These are phyloP conservation scores for Colletotrichum camelliae DNA, from an alignment of 2,329 filamentous ascomycete genomes.

Conservation along the genomic window DNA sequence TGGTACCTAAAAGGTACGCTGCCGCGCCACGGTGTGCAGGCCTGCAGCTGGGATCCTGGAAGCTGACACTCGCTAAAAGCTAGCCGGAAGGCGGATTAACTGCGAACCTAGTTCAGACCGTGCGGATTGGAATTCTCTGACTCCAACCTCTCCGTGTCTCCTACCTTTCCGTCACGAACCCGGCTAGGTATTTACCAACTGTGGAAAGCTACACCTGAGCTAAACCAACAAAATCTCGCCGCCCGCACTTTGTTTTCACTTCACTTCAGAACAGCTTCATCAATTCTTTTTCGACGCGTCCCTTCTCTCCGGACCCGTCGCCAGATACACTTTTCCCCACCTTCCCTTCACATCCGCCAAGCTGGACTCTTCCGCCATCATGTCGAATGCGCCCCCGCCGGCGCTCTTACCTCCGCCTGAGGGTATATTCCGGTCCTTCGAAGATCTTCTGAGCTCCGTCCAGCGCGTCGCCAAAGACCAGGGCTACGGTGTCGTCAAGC, in stretches of 20 bases:
- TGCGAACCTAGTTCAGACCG: constrained; percentile 26
- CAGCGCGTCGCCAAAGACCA: constrained; percentile 67
- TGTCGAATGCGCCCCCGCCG: constrained; percentile 53
- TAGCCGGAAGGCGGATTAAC: constrained; percentile 23
- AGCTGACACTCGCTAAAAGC: constrained; percentile 17
- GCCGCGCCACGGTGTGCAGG: constrained; percentile 2
- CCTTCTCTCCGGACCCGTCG: constrained; percentile 9
- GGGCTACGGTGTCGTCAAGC: constrained; percentile 67
- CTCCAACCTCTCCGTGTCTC: constrained; percentile 25
- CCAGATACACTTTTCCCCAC: constrained; percentile 20
- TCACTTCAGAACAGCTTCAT: constrained; percentile 24
- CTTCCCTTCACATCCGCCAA: constrained; percentile 29
- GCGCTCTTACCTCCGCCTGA: constrained; percentile 61
- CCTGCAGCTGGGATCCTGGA: constrained; percentile 16
- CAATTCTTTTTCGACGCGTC: constrained; percentile 21
- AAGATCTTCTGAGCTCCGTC: constrained; percentile 62
- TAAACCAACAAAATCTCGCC: constrained; percentile 13
- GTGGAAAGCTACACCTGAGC: constrained; percentile 1
- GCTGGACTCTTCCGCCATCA: constrained; percentile 34
- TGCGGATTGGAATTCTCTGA: constrained; percentile 30
- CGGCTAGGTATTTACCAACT: not conserved
- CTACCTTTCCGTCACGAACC: constrained; percentile 5
- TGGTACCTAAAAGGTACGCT: not conserved
- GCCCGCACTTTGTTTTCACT: constrained; percentile 20
- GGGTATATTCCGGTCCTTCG: constrained; percentile 64